phyloP scores from a whole-genome alignment of 305 asterid species.

The Vinca major region DNA sequence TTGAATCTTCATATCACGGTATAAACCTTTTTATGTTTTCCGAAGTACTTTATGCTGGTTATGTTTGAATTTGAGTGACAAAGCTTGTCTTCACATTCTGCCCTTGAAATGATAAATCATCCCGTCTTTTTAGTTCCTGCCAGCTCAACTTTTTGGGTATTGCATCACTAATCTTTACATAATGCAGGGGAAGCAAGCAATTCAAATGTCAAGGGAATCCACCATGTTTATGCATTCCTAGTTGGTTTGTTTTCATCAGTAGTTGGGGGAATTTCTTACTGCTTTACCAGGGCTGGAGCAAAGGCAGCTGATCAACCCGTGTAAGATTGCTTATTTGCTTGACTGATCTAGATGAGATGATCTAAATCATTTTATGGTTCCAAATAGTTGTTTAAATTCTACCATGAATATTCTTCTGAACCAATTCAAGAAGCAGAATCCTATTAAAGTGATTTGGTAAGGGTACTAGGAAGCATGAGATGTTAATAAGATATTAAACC shows the following conservation, averaged over 20 bases:
- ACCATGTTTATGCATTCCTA: conserved; percentile 25
- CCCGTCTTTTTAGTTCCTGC: neutral
- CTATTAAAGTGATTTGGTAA: neutral
- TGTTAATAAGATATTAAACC: neutral
- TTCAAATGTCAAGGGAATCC: conserved; percentile 15
- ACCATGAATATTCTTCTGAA: neutral
- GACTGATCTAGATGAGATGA: neutral
- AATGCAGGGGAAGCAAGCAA: conserved; percentile 17
- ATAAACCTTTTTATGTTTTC: too few relatives aligned
- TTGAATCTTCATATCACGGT: too few relatives aligned
- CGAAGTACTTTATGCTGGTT: neutral
- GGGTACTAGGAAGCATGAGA: neutral
- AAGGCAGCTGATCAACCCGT: conserved; percentile 36
- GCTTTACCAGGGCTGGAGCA: conserved; percentile 39
- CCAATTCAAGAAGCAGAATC: neutral
- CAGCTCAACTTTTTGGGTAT: neutral
- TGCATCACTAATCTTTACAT: neutral
- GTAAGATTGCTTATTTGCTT: conserved; percentile 22
- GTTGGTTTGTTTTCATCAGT: conserved; percentile 30
- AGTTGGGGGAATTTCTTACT: conserved; percentile 29
- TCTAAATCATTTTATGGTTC: neutral
- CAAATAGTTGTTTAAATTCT: neutral
- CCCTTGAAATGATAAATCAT: too few relatives aligned
- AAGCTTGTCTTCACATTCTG: neutral
- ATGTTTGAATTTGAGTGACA: neutral